phyloP scores from a whole-genome alignment of 1,284 basidiomycete species.

The Ceratobasidium sp. region DNA sequence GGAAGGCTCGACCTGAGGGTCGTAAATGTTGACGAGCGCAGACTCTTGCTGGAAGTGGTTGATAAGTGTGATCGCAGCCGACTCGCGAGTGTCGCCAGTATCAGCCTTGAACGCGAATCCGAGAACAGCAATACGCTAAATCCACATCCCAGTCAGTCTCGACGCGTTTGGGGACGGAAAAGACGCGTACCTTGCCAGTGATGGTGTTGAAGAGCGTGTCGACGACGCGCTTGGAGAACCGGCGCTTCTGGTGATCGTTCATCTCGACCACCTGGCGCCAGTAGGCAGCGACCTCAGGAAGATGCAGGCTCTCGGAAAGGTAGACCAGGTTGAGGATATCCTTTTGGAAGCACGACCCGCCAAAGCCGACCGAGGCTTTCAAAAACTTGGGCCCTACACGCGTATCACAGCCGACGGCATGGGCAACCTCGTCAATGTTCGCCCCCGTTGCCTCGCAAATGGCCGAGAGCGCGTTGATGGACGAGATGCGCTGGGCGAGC shows the following conservation, averaged over 20 bases:
- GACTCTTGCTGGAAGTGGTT: constrained; percentile 93
- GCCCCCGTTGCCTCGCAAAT: constrained; percentile 99
- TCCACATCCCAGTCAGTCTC: not conserved
- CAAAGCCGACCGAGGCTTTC: constrained; percentile 95
- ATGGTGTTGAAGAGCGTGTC: constrained; percentile 98
- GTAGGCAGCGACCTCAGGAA: constrained; percentile 98
- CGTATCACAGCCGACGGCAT: constrained; percentile 92
- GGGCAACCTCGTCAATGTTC: constrained; percentile 97
- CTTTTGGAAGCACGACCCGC: constrained; percentile 99
- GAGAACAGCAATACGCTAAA: constrained; percentile 91
- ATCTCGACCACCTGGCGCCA: constrained; percentile 95
- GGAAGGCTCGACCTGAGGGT: constrained; percentile 75
- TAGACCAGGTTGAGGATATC: constrained; percentile 99
- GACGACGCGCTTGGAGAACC: constrained; percentile 90
- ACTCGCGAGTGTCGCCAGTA: constrained; percentile 97
- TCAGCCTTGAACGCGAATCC: constrained; percentile 98
- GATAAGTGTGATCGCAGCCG: constrained; percentile 94
- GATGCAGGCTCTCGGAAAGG: constrained; percentile 90
- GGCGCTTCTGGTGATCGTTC: constrained; percentile 95
- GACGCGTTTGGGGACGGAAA: constrained; percentile 9
- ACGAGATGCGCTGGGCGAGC: constrained; percentile 98
- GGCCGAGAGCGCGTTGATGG: constrained; percentile 96
- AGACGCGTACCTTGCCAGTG: constrained; percentile 79
- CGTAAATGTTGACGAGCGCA: constrained; percentile 89
- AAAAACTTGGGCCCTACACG: constrained; percentile 97